Evolutionary conservation across 176 grass and related monocot species (phyloP).

Genomic region (Oryza longistaminata): DNA sequence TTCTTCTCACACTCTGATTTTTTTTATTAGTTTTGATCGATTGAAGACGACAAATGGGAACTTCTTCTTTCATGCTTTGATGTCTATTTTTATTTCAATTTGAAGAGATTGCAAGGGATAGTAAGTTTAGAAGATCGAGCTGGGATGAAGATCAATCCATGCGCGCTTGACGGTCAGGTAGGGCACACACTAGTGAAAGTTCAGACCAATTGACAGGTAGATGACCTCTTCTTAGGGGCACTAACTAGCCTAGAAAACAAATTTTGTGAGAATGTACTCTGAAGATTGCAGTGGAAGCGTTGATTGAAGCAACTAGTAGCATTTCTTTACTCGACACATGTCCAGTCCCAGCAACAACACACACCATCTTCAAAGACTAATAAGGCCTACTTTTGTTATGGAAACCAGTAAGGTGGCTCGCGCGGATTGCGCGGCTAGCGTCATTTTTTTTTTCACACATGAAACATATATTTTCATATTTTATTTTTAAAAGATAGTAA

Average conservation of each 20-base stretch:
- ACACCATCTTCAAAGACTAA: neutral
- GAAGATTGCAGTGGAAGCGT: neutral
- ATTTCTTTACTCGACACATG: neutral
- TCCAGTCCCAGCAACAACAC: neutral
- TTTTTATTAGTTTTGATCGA: too few species aligned
- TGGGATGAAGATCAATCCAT: neutral
- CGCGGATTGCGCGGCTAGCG: too few species aligned
- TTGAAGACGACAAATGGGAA: too few species aligned
- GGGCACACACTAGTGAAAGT: neutral
- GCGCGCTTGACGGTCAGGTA: slow-evolving; percentile 32
- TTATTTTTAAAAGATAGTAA: too few species aligned
- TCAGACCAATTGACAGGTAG: neutral
- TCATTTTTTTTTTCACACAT: too few species aligned
- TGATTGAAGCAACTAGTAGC: neutral
- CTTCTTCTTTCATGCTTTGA: too few species aligned
- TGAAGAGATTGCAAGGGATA: too few species aligned
- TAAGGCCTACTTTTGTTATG: too few species aligned
- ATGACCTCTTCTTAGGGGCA: neutral
- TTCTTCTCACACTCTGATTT: too few species aligned
- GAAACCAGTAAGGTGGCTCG: too few species aligned
- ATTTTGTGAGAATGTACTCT: neutral
- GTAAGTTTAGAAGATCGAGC: neutral
- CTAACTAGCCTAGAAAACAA: neutral
- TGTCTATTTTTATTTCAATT: too few species aligned
- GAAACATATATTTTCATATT: too few species aligned